These are phyloP conservation scores for Vachellia collinsii DNA, from an alignment of 306 rosid species.

Conservation along the genomic window DNA sequence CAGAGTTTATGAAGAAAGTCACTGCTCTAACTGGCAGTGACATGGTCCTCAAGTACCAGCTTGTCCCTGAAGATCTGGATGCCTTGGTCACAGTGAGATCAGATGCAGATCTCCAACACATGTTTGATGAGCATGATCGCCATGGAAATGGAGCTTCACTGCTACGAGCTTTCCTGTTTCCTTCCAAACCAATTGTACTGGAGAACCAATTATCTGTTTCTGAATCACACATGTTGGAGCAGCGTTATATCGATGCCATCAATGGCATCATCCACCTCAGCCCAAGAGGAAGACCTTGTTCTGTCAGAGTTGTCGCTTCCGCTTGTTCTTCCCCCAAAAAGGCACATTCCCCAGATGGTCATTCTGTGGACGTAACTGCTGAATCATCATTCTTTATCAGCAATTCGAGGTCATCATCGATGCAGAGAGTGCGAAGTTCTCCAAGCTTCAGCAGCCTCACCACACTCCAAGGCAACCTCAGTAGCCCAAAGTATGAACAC, in stretches of 20 bases:
- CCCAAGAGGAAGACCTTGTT: constrained; percentile 13
- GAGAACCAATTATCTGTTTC: constrained; percentile 39
- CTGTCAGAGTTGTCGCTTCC: constrained; percentile 38
- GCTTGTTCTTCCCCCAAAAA: constrained; percentile 69
- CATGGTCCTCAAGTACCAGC: constrained; percentile 73
- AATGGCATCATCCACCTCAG: constrained; percentile 57
- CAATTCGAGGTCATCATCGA: background rate
- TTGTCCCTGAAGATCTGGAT: constrained; percentile 67
- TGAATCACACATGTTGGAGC: constrained; percentile 56
- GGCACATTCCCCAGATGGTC: constrained; percentile 66
- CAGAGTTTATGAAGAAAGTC: constrained; percentile 74
- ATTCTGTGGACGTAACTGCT: constrained; percentile 18
- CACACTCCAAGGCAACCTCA: constrained; percentile 40
- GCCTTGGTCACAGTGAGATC: constrained; percentile 60
- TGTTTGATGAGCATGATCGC: constrained; percentile 75
- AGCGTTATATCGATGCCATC: constrained; percentile 76
- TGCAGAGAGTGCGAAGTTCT: constrained; percentile 73
- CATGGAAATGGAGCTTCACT: constrained; percentile 40
- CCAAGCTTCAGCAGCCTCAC: constrained; percentile 55
- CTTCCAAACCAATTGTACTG: constrained; percentile 43
- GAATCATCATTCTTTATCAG: constrained; percentile 34
- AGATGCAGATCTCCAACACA: constrained; percentile 76
- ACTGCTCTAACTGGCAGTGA: constrained; percentile 54
- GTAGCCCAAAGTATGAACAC: constrained; percentile 32
- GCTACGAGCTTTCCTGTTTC: constrained; percentile 71